Evolutionary conservation across 1,139 yeast genomes (phyloP).

Genomic region (Pichia inconspicua): DNA sequence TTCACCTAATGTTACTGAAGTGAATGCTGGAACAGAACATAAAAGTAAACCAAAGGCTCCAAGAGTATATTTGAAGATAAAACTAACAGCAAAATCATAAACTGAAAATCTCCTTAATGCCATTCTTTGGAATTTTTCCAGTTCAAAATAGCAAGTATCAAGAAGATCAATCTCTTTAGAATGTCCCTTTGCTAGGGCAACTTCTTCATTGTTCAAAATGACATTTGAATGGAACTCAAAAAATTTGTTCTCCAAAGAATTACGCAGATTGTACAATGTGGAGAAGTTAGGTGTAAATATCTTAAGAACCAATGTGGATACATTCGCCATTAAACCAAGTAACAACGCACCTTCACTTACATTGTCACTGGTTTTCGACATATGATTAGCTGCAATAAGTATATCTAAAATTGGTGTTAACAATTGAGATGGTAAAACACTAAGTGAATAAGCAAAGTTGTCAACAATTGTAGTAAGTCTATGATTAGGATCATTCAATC

Average conservation of each 20-base stretch:
- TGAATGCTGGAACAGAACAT: slow-evolving; percentile 85
- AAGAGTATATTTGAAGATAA: slow-evolving; percentile 87
- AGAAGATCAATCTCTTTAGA: slow-evolving; percentile 67
- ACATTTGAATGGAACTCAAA: slow-evolving; percentile 77
- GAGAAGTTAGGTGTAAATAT: slow-evolving; percentile 89
- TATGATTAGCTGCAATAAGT: slow-evolving; percentile 72
- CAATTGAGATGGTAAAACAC: slow-evolving; percentile 78
- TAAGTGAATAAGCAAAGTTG: slow-evolving; percentile 62
- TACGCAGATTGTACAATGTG: slow-evolving; percentile 67
- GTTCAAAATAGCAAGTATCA: slow-evolving; percentile 73
- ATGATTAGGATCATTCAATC: slow-evolving; percentile 68
- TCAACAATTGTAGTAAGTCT: slow-evolving; percentile 74
- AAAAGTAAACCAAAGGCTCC: slow-evolving; percentile 89
- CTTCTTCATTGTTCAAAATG: slow-evolving; percentile 74
- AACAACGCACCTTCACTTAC: slow-evolving; percentile 81
- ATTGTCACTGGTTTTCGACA: slow-evolving; percentile 65
- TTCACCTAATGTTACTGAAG: slow-evolving; percentile 38
- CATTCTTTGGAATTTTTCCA: slow-evolving; percentile 70
- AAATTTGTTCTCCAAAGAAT: slow-evolving; percentile 78
- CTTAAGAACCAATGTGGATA: slow-evolving; percentile 66
- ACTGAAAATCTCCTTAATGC: slow-evolving; percentile 71
- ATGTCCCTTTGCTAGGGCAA: slow-evolving; percentile 81
- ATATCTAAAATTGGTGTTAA: slow-evolving; percentile 81
- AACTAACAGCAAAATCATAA: slow-evolving; percentile 71
- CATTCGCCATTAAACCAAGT: slow-evolving; percentile 72